Evolutionary conservation across 305 asterid species (phyloP), one percentile per base, ranked within the genome.

Genomic region (Fraxinus paxiana): DNA sequence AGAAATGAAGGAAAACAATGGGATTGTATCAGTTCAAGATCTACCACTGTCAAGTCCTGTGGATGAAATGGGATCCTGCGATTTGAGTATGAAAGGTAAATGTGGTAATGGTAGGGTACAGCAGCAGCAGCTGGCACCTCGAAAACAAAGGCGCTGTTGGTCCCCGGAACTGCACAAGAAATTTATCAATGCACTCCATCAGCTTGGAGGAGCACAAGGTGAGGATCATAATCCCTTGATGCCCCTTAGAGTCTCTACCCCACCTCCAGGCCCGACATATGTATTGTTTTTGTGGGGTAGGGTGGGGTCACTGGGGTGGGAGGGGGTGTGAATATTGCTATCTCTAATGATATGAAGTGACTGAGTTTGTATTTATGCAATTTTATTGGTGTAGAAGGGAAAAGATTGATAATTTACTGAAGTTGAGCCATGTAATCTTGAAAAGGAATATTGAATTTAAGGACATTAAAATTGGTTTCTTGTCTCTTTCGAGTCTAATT

Each of bases 131-230:
- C 20, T 15, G 20, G 59, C 59, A 15, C 87, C 38, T 59, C 86
- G 77, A 83, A 89, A 89, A 65, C 88, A 76, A 59, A 73, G 91
- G 69, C 86, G 92, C 1, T 89, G 92, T 59, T 89, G 92, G 92
- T 85, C 91, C 0, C 87, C 91, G 0, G 82, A 86, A 33, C 54
- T 89, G 72, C 92, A 89, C 73, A 80, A 61, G 12, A 43, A 41
- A 2, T 89, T 89, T 41, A 81, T 89, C 3, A 73, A 83, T 28
- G 90, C 92, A 0, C 87, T 89, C n/a, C 80, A 77, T 2, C 73
- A 65, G 6, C 90, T 89, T 12, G 92, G 92, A 61, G 92, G 92
- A 28, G 71, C 90, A 10, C 81, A 88, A 26, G 76, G 94, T 90
- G 34, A 10, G 69, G 6, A 18, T 13, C 37, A 67, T 67, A 12